Base-by-base conservation (phyloP, 2,329 filamentous ascomycete species). In the Septoria linicola region DNA sequence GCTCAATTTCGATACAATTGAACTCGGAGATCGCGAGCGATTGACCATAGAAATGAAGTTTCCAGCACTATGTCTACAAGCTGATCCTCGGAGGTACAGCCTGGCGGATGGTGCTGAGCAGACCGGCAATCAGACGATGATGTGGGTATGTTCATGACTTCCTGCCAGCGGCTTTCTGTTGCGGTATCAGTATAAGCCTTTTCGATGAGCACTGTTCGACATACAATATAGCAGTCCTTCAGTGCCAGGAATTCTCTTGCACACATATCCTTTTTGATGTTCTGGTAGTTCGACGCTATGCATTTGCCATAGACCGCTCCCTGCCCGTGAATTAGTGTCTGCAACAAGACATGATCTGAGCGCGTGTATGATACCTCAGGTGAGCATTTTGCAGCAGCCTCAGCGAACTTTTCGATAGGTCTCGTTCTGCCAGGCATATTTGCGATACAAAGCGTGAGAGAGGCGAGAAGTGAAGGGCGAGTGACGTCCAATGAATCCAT, bases 251-350 rank as follows among this genome's bases (percentile, higher is more conserved):
- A 97, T 66, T 96, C 90, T 51, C 82, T 83, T 3, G 79, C 78
- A 66, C 93, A 99, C 76, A 93, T 93, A 67, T 96, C 89, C 67
- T 95, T 95, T 62, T 90, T 81, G 2, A 96, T 82, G 3, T 89
- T 82, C 66, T 92, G 92, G 72, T 95, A 97, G 67, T 97, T 92
- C 32, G 83, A 82, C 43, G 92, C 80, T 58, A 99, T 84, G 68
- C 93, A 99, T 76, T 90, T 91, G 60, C 92, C 93, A 66, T 97
- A 99, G 10, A 81, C 76, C 2, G 89, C 79, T 45, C 89, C 87
- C 92, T 97, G 19, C 8, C 19, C 20, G 35, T 20, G 48, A 3
- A 40, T 57, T 41, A 52, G 51, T 52, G 30, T 41, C 1, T 42
- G 14, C 37, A 25, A 37, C 25, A 14, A 14, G 10, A 25, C 32